A percentile compares a stretch with the other conserved stretches of the same genome.
Conservation (phyloP, 139 green algal genomes). For the Volvox reticuliferus region DNA sequence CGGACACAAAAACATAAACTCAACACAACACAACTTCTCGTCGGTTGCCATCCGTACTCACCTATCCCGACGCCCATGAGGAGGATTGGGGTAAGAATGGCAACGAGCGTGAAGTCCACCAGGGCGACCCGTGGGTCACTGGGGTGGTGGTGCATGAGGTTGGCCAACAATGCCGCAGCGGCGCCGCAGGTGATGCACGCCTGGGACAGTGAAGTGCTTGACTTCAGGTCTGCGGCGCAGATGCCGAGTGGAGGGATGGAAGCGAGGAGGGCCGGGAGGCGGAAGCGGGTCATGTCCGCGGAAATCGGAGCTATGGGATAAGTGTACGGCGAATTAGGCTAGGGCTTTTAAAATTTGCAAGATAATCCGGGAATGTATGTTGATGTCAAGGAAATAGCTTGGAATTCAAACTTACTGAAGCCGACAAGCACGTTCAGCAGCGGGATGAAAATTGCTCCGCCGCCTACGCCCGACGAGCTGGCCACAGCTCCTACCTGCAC, state of each 20-base stretch:
- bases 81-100: conserved; percentile 56
- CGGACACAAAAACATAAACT: too few relatives aligned
- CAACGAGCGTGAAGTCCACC: conserved; percentile 54
- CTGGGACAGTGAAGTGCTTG: conserved; percentile 58
- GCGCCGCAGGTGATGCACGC: conserved; percentile 63
- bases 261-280: not conserved
- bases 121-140: conserved; percentile 31
- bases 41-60: not conserved
- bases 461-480: conserved; percentile 50
- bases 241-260: too few relatives aligned
- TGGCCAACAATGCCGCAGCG: conserved; percentile 32
- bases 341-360: too few relatives aligned
- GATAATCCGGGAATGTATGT: too few relatives aligned
- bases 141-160: conserved; percentile 49
- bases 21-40: too few relatives aligned
- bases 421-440: conserved; percentile 58
- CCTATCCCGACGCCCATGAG: conserved; percentile 58
- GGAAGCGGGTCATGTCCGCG: not conserved
- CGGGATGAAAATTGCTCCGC: conserved; percentile 67
- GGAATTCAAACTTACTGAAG: conserved; percentile 49
- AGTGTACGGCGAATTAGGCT: too few relatives aligned
- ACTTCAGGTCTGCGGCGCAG: conserved; percentile 52
- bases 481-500: conserved; percentile 53
- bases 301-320: too few relatives aligned
- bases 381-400: too few relatives aligned